These are phyloP conservation scores for Fusarium nematophilum DNA, from an alignment of 2,329 filamentous ascomycete genomes.

Conservation along the genomic window DNA sequence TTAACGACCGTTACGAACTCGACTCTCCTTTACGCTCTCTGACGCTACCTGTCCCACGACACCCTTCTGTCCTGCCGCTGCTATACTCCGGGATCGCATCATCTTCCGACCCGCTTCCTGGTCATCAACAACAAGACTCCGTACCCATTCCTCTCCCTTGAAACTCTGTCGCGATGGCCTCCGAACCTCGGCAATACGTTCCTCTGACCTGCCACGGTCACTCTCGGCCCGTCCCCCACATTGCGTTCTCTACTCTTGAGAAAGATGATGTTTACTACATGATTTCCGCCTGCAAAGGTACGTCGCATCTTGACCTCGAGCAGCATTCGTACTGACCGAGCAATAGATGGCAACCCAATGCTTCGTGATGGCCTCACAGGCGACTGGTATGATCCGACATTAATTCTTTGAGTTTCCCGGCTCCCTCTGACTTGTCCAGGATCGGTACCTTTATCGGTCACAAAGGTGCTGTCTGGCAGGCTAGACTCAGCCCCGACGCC, in stretches of 20 bases:
- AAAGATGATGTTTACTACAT: slow-evolving; percentile 90
- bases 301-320: slow-evolving; percentile 29
- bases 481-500: slow-evolving; percentile 88
- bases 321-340: slow-evolving; percentile 36
- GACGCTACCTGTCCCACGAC: slow-evolving; percentile 7
- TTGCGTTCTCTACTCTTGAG: slow-evolving; percentile 86
- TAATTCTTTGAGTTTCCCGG: background rate
- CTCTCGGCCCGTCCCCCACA: slow-evolving; percentile 89
- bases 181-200: slow-evolving; percentile 71
- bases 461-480: slow-evolving; percentile 98
- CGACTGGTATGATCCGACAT: slow-evolving; percentile 73
- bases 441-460: slow-evolving; percentile 98
- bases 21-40: slow-evolving; percentile 23
- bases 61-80: slow-evolving; percentile 1
- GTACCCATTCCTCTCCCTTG: slow-evolving; percentile 7
- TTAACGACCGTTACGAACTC: slow-evolving; percentile 45
- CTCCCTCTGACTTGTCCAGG: slow-evolving; percentile 62
- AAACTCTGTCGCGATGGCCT: slow-evolving; percentile 46
- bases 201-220: slow-evolving; percentile 95
- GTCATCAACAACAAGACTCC: background rate
- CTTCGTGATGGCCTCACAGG: slow-evolving; percentile 95
- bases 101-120: slow-evolving; percentile 1
- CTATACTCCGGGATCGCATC: slow-evolving; percentile 15
- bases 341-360: slow-evolving; percentile 94
- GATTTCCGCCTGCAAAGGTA: slow-evolving; percentile 92